A percentile compares a stretch with the other conserved stretches of the same genome.
These are phyloP conservation scores for Cladosporium sp. DNA, from an alignment of 2,329 filamentous ascomycete species.

Conservation along the genomic window DNA sequence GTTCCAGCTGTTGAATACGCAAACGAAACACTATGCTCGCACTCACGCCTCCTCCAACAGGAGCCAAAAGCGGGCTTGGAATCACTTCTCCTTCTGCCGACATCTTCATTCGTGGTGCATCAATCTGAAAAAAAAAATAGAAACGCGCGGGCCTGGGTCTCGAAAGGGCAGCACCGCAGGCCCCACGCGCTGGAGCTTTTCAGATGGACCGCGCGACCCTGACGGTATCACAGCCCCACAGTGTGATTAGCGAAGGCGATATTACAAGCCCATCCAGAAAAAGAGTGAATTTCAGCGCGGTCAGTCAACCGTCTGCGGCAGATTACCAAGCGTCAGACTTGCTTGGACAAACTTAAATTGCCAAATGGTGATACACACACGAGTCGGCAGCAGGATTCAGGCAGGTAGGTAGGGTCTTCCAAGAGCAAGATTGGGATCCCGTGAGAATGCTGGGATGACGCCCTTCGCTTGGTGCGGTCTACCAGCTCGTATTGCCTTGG, in stretches of 20 bases:
- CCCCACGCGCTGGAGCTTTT: neutral
- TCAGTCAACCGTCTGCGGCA: neutral
- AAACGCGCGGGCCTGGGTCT: neutral
- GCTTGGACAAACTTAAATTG: neutral
- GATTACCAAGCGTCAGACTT: neutral
- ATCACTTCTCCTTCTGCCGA: neutral
- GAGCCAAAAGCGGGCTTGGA: neutral
- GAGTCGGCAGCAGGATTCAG: neutral
- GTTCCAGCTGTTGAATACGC: too few species aligned
- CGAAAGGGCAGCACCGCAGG: neutral
- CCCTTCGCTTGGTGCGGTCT: neutral
- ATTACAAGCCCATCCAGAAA: neutral
- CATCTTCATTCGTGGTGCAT: neutral
- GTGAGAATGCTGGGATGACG: neutral
- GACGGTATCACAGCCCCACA: neutral
- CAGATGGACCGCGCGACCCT: neutral
- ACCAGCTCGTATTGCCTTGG: neutral
- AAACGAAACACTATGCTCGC: too few species aligned
- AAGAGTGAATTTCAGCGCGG: neutral
- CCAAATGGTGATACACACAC: neutral
- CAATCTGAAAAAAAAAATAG: neutral
- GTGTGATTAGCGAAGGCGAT: neutral
- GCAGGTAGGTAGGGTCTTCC: neutral
- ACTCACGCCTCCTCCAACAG: too few species aligned
- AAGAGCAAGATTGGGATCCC: neutral